Percentiles rank a stretch among this genome's conserved stretches.
These are phyloP conservation scores for Colletotrichum agaves DNA, from an alignment of 2,329 filamentous ascomycete species.

Conservation along the genomic window DNA sequence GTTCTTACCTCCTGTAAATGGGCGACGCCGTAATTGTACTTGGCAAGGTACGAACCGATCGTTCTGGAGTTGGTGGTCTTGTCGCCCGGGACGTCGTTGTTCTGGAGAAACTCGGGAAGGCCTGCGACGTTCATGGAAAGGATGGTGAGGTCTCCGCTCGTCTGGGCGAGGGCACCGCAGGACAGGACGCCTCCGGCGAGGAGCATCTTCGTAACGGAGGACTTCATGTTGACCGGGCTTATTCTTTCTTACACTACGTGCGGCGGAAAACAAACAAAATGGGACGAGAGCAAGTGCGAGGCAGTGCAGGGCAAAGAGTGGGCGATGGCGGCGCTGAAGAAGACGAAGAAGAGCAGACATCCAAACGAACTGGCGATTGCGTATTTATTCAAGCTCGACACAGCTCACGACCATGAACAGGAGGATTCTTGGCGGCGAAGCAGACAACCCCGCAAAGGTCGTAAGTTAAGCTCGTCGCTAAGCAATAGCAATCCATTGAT, in stretches of 20 bases:
- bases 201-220: conserved; percentile 28
- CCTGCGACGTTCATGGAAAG: conserved; percentile 71
- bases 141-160: conserved; percentile 57
- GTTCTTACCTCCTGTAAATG: conserved; percentile 68
- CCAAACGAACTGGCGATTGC: background rate
- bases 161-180: conserved; percentile 22
- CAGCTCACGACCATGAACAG: conserved; percentile 1
- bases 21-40: conserved; percentile 70
- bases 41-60: conserved; percentile 67
- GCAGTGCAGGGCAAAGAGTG: background rate
- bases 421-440: background rate
- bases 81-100: conserved; percentile 70
- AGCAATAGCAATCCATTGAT: background rate
- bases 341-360: background rate
- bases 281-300: background rate
- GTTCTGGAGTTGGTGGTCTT: conserved; percentile 66
- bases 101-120: conserved; percentile 65
- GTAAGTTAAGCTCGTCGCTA: background rate
- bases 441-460: background rate
- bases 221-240: conserved; percentile 12
- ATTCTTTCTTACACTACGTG: background rate
- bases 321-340: background rate
- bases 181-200: conserved; percentile 25
- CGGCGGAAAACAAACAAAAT: background rate
- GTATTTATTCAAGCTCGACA: conserved; percentile 6